Conservation (phyloP, 805 yeast species). For the Cyberlindnera subsufficiens region DNA sequence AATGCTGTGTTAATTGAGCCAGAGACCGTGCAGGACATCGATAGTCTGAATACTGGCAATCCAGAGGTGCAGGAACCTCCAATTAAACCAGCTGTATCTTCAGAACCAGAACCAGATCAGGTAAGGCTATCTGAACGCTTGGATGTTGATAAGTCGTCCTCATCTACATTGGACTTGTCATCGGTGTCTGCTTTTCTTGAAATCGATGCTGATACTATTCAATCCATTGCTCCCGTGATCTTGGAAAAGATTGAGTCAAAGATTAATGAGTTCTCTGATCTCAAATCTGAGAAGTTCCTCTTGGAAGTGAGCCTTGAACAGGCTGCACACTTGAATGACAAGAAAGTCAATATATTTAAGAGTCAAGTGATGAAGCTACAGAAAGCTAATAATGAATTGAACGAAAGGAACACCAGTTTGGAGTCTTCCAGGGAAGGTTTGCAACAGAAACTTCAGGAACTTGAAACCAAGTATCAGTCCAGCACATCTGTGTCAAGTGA, state of each 20-base stretch:
- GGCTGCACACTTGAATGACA: constrained; percentile 27
- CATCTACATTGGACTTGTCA: background rate
- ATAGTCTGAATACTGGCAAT: too few species aligned
- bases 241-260: constrained; percentile 25
- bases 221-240: constrained; percentile 15
- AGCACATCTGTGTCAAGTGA: constrained; percentile 5
- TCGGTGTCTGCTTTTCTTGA: constrained; percentile 31
- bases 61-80: constrained; percentile 4
- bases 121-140: too few species aligned
- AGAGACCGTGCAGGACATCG: too few species aligned
- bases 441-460: constrained; percentile 9
- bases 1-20: too few species aligned
- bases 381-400: constrained; percentile 19
- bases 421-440: constrained; percentile 20
- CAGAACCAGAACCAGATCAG: background rate
- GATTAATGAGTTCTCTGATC: constrained; percentile 28
- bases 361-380: constrained; percentile 23
- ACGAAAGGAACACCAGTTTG: constrained; percentile 16
- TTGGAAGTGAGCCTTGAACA: constrained; percentile 37
- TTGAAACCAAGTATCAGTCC: constrained; percentile 10
- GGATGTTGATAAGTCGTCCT: background rate
- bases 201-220: constrained; percentile 22
- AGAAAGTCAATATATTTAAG: constrained; percentile 28
- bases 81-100: background rate
- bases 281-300: constrained; percentile 32